phyloP scores from a whole-genome alignment of 805 yeast genomes.

The Lipomyces mesembrius region DNA sequence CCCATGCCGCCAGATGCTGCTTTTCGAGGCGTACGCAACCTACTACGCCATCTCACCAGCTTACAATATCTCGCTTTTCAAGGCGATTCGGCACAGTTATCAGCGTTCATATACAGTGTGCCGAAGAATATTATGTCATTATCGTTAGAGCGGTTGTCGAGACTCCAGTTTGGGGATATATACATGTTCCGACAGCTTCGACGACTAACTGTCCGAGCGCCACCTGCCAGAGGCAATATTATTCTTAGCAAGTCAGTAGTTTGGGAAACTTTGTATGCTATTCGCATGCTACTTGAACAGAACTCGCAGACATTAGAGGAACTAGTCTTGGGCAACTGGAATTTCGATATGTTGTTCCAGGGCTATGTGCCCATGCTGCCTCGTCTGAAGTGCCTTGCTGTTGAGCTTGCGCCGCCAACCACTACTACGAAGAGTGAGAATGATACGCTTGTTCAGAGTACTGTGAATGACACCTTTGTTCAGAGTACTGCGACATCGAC shows the following conservation, averaged over 20 bases:
- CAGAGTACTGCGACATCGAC: neutral
- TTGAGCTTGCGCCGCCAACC: constrained; percentile 18
- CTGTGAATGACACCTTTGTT: neutral
- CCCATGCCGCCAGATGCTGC: constrained; percentile 28
- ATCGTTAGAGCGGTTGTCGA: constrained; percentile 22
- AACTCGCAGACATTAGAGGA: constrained; percentile 32
- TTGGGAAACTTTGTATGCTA: constrained; percentile 35
- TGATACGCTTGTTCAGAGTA: neutral
- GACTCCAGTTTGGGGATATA: constrained; percentile 34
- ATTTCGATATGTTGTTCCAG: constrained; percentile 34
- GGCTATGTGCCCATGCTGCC: constrained; percentile 29
- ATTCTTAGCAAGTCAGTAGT: constrained; percentile 26
- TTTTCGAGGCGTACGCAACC: constrained; percentile 30
- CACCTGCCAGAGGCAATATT: neutral
- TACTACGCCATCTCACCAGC: constrained; percentile 21
- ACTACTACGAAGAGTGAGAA: neutral
- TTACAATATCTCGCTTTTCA: constrained; percentile 27
- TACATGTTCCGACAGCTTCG: constrained; percentile 24
- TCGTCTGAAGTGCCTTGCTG: constrained; percentile 17
- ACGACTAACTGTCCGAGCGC: constrained; percentile 30
- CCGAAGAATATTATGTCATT: constrained; percentile 23
- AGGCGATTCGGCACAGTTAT: constrained; percentile 35
- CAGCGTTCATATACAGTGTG: constrained; percentile 25
- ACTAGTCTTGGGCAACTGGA: constrained; percentile 27
- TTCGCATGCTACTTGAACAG: constrained; percentile 36